Conservation (phyloP, 2,329 filamentous ascomycete genomes). For the Pseudogymnoascus sp. region DNA sequence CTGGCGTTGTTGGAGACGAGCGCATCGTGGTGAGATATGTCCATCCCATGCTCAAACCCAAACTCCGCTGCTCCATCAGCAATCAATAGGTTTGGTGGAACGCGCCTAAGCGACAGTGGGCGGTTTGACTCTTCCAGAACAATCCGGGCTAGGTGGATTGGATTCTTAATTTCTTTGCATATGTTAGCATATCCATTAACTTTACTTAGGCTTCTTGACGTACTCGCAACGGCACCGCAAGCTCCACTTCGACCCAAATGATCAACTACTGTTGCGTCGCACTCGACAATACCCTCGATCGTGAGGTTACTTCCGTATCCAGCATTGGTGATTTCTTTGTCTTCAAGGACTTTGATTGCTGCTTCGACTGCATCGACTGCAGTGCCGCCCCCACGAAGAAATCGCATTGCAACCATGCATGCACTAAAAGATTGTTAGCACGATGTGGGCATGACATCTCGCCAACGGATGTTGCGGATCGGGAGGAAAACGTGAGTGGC, state of each 20-base stretch:
- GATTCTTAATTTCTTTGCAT: slow-evolving; percentile 74
- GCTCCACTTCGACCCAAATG: slow-evolving; percentile 86
- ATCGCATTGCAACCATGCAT: slow-evolving; percentile 72
- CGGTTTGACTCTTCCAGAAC: slow-evolving; percentile 71
- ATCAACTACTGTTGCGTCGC: slow-evolving; percentile 89
- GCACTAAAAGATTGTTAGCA: slow-evolving; percentile 47
- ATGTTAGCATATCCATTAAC: slow-evolving; percentile 16
- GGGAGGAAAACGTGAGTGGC: not conserved
- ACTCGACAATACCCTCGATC: slow-evolving; percentile 85
- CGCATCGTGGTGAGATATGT: slow-evolving; percentile 63
- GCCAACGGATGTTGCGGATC: not conserved
- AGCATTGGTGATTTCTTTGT: slow-evolving; percentile 92
- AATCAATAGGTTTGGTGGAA: slow-evolving; percentile 87
- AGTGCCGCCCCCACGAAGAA: slow-evolving; percentile 68
- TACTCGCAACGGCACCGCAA: slow-evolving; percentile 83
- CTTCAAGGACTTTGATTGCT: slow-evolving; percentile 79
- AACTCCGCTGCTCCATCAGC: slow-evolving; percentile 82
- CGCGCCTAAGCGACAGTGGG: slow-evolving; percentile 73
- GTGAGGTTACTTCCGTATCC: slow-evolving; percentile 93
- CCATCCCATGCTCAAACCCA: slow-evolving; percentile 69
- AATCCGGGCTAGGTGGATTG: slow-evolving; percentile 75
- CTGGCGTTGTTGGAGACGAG: slow-evolving; percentile 73
- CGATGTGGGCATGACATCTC: slow-evolving; percentile 13
- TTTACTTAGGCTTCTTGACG: slow-evolving; percentile 32
- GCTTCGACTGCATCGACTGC: slow-evolving; percentile 86